Conservation (phyloP, 2,329 filamentous ascomycete genomes). For the Aspergillus costaricaensis region DNA sequence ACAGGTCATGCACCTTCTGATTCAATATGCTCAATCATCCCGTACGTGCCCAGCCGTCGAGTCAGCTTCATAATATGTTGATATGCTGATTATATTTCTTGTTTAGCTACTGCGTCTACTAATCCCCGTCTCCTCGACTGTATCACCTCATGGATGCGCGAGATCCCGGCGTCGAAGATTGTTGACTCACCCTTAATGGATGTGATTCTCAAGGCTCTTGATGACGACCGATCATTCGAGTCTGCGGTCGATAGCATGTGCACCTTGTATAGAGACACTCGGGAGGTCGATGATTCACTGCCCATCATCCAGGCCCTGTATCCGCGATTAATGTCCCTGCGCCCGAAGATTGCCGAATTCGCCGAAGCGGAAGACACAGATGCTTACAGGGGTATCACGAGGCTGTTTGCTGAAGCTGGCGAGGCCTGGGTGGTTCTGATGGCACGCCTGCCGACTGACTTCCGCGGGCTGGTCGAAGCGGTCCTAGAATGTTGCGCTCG, state of each 20-base stretch:
- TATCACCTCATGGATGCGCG: conserved; percentile 93
- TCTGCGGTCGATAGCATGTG: conserved; percentile 90
- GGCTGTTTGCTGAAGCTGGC: conserved; percentile 88
- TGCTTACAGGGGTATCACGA: conserved; percentile 81
- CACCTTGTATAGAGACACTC: conserved; percentile 86
- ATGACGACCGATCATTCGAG: conserved; percentile 76
- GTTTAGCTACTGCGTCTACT: conserved; percentile 69
- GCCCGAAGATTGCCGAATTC: conserved; percentile 72
- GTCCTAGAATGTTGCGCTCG: conserved; percentile 88
- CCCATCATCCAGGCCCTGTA: conserved; percentile 79
- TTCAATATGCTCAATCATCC: conserved; percentile 89
- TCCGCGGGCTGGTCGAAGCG: conserved; percentile 81
- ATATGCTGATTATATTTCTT: conserved; percentile 21
- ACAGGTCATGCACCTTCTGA: conserved; percentile 82
- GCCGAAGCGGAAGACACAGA: conserved; percentile 82
- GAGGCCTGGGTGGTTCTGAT: conserved; percentile 94
- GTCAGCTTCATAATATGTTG: neutral
- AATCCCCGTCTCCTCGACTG: conserved; percentile 93
- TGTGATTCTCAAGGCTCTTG: conserved; percentile 74
- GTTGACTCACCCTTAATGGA: conserved; percentile 83
- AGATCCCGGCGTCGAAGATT: conserved; percentile 81
- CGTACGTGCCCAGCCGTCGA: conserved; percentile 52
- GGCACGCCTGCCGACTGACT: conserved; percentile 77
- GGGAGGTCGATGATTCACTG: conserved; percentile 88
- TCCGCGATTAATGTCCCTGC: conserved; percentile 74